Base-by-base conservation (phyloP, 2,329 filamentous ascomycete genomes). In the Aspergillus sp. region DNA sequence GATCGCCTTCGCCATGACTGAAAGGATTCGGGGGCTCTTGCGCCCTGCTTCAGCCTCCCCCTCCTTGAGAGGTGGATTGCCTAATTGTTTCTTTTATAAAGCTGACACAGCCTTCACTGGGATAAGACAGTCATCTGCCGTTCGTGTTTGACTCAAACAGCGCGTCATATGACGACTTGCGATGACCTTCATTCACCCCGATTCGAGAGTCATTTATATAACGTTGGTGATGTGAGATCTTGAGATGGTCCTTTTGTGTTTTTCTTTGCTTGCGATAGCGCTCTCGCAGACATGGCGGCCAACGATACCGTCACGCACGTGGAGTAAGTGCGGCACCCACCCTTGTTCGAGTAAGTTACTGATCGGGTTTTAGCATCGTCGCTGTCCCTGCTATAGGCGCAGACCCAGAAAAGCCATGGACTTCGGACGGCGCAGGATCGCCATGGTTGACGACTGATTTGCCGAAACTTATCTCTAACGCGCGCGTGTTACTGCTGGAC, bases 381-480 rank as follows among this genome's bases (percentile, higher is more conserved):
- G 74, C 69, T 7, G 64, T 77, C n/a, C 75, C 75, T 45, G 71
- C 74, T 8, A 73, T 77, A 46, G 75, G 75, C 7, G 74, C 71
- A 45, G 68, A 77, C 58, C 67, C 69, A 38, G 63, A 63, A 43
- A 67, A 63, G 47, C 68, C 71, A 28, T 77, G 75, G 75, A 65
- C 58, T 17, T 63, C 57, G 5, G 66, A 64, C n/a, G 60, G 58
- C 15, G 62, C 62, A 3, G 53, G 60, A 17, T 65, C 62, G 17
- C 64, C 71, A 34, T 76, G 73, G 73, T 65, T 74, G 23, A 65
- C 65, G 6, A 66, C 65, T 6, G 69, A 68, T 17, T 60, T 72
- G 45, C 64, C 63, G 34, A 62, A 60, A 41, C 54, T 57, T 52
- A 68, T 72, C 15, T 68, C 65, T 4, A 66, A 64, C 50, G 74